Conservation (phyloP, 169 alveolate genomes). For the Plasmodium malariae region DNA sequence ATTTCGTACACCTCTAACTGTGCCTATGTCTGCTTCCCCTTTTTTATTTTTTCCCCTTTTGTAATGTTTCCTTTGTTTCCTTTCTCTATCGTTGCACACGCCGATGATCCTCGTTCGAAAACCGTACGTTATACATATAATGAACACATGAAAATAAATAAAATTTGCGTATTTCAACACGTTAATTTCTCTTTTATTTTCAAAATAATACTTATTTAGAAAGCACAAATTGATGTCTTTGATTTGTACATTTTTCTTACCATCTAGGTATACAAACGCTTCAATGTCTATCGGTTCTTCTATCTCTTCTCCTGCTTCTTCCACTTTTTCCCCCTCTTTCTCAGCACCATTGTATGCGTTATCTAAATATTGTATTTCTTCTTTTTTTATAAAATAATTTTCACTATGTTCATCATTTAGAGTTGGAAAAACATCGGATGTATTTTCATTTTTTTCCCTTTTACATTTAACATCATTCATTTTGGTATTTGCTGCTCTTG, state of each 20-base stretch:
- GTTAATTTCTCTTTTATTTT: slow-evolving; percentile 60
- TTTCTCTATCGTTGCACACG: slow-evolving; percentile 30
- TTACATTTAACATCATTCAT: neutral
- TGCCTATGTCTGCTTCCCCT: no score
- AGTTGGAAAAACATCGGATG: neutral
- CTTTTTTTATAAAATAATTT: neutral
- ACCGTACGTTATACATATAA: slow-evolving; percentile 56
- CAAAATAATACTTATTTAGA: slow-evolving; percentile 60
- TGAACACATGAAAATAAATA: slow-evolving; percentile 66
- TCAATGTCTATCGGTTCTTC: slow-evolving; percentile 32
- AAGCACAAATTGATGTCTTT: slow-evolving; percentile 44
- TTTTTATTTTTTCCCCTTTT: no score
- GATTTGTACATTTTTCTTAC: slow-evolving; percentile 52
- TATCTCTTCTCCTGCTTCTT: neutral
- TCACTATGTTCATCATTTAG: neutral
- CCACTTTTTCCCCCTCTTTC: neutral
- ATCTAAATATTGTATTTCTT: neutral
- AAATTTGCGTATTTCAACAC: slow-evolving; percentile 68
- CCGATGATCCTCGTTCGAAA: slow-evolving; percentile 65
- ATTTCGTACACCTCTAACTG: no score
- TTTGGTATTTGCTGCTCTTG: neutral
- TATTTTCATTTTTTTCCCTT: neutral
- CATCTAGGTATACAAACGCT: slow-evolving; percentile 28
- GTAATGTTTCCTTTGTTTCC: neutral
- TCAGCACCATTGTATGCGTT: neutral